These are phyloP conservation scores for Malassezia pachydermatis DNA, from an alignment of 1,284 basidiomycete genomes.

Conservation along the genomic window DNA sequence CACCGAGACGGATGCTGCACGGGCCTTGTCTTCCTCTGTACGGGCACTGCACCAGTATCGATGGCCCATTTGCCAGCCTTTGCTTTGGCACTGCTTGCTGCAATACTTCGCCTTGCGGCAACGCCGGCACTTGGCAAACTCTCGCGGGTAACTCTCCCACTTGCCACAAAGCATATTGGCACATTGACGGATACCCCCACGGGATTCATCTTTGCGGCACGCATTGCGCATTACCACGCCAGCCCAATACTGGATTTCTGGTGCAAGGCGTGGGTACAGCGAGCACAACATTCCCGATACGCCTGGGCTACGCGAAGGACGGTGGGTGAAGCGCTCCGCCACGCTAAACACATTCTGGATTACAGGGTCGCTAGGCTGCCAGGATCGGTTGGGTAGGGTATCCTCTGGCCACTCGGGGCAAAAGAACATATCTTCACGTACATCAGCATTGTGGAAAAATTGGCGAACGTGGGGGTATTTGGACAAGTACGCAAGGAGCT, in stretches of 20 bases:
- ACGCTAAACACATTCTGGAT: conserved; percentile 67
- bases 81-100: conserved; percentile 92
- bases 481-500: conserved; percentile 87
- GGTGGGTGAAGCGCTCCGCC: conserved; percentile 90
- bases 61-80: conserved; percentile 93
- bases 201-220: conserved; percentile 81
- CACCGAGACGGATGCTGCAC: background rate
- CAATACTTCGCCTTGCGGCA: conserved; percentile 98
- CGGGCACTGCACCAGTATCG: conserved; percentile 55
- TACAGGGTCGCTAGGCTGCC: conserved; percentile 31
- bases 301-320: conserved; percentile 61
- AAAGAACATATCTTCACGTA: conserved; percentile 25
- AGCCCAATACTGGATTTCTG: conserved; percentile 97
- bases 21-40: conserved; percentile 31
- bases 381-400: conserved; percentile 29
- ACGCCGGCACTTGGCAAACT: conserved; percentile 91
- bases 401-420: conserved; percentile 28
- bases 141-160: conserved; percentile 84
- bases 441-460: conserved; percentile 63
- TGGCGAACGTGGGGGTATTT: conserved; percentile 97
- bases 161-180: conserved; percentile 82
- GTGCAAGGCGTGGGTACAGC: conserved; percentile 57
- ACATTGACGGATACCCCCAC: conserved; percentile 90
- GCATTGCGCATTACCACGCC: conserved; percentile 99
- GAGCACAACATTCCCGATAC: conserved; percentile 50